Percentiles rank a stretch among this genome's conserved stretches.
Conservation (phyloP, 2,329 filamentous ascomycete species). For the Epichloe gansuensis region DNA sequence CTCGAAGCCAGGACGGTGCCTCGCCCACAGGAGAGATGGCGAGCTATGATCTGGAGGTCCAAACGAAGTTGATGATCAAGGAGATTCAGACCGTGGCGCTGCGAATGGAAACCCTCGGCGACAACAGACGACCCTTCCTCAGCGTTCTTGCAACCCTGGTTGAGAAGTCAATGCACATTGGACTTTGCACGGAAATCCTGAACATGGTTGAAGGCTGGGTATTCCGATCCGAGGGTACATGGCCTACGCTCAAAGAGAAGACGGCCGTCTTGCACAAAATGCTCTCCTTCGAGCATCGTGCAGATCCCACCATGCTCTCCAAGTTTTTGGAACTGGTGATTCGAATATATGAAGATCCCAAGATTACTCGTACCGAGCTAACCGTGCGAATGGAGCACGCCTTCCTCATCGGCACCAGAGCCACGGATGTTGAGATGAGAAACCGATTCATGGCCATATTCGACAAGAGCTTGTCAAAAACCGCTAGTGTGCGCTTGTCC, state of each 20-base stretch:
- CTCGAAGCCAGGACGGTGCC: slow-evolving; percentile 40
- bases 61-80: slow-evolving; percentile 84
- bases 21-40: slow-evolving; percentile 45
- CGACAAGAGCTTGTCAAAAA: slow-evolving; percentile 85
- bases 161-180: slow-evolving; percentile 80
- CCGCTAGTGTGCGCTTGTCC: slow-evolving; percentile 73
- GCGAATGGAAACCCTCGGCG: slow-evolving; percentile 83
- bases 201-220: slow-evolving; percentile 94
- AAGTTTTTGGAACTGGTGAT: slow-evolving; percentile 95
- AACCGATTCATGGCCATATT: slow-evolving; percentile 96
- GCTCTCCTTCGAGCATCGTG: slow-evolving; percentile 81
- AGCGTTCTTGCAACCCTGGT: slow-evolving; percentile 91
- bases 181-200: slow-evolving; percentile 82
- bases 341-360: slow-evolving; percentile 93
- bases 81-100: slow-evolving; percentile 85
- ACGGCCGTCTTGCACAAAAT: slow-evolving; percentile 99
- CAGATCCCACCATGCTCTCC: slow-evolving; percentile 72
- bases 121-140: slow-evolving; percentile 83
- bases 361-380: slow-evolving; percentile 86
- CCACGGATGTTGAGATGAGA: slow-evolving; percentile 90
- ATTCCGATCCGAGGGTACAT: slow-evolving; percentile 86
- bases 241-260: slow-evolving; percentile 96
- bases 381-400: slow-evolving; percentile 97
- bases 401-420: slow-evolving; percentile 88
- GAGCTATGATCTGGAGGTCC: slow-evolving; percentile 72